These are phyloP conservation scores for Zymoseptoria passerinii DNA, from an alignment of 2,329 filamentous ascomycete genomes.

Conservation along the genomic window DNA sequence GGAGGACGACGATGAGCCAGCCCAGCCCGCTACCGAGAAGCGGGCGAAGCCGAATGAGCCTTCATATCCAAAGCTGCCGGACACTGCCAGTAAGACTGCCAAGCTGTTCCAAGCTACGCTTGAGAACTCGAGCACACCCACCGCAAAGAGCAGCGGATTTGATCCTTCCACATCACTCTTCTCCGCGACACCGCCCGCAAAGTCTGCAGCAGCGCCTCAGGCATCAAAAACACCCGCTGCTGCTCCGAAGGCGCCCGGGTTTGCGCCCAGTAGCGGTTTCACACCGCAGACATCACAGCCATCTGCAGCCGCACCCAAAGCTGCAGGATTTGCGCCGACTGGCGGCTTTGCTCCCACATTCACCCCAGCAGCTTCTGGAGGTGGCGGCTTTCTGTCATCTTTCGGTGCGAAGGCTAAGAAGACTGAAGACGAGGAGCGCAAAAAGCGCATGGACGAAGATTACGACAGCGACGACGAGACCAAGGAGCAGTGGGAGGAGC, in stretches of 20 bases:
- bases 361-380: slow-evolving; percentile 11
- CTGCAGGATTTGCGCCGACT: not conserved
- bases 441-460: slow-evolving; percentile 43
- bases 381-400: slow-evolving; percentile 34
- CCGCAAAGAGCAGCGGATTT: slow-evolving; percentile 10
- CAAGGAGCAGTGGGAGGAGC: slow-evolving; percentile 41
- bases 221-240: not conserved
- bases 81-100: slow-evolving; percentile 24
- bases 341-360: slow-evolving; percentile 18
- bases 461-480: slow-evolving; percentile 47
- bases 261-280: slow-evolving; percentile 8
- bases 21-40: slow-evolving; percentile 25
- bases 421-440: slow-evolving; percentile 36
- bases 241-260: not conserved
- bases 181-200: slow-evolving; percentile 5
- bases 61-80: slow-evolving; percentile 25
- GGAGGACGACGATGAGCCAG: slow-evolving; percentile 9
- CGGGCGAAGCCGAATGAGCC: slow-evolving; percentile 22
- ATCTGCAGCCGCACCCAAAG: not conserved
- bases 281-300: slow-evolving; percentile 1
- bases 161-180: slow-evolving; percentile 14
- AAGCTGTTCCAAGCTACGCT: slow-evolving; percentile 26
- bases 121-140: slow-evolving; percentile 15
- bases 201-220: slow-evolving; percentile 1
- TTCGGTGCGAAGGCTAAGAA: slow-evolving; percentile 35